Evolutionary conservation across 768 basidiomycete genomes (phyloP), one percentile per base, ranked within the genome.

Genomic region (Mycena vitilis): DNA sequence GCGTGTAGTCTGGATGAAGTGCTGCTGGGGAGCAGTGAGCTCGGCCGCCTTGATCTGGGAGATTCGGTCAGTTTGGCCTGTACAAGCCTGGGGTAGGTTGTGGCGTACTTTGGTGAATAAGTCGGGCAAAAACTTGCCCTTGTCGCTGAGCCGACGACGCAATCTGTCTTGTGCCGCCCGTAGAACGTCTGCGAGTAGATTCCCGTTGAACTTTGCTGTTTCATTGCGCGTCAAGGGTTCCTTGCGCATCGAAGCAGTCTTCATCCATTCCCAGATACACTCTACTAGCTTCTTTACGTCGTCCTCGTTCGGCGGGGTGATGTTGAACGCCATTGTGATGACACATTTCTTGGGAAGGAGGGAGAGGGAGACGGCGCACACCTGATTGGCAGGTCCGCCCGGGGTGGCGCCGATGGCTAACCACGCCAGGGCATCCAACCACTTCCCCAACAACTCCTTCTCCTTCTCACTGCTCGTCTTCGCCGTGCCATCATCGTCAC

Each of bases 231-330:
- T 30, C 30, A 30, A 30, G 30, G 30, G 3, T 59, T 44, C 58
- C 20, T 49, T 51, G 40, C 60, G 58, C 54, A 44, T 51, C 42
- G 49, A 59, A 54, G 65, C 58, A 38, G 54, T 52, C 54, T 66
- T 54, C 65, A 66, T 65, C 65, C 65, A 66, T 22, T 54, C 48
- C 65, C 65, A 66, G 51, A 66, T 60, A 16, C 58, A 60, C 25
- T 60, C 58, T 2, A 66, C 23, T 51, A 66, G 30, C 25, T 60
- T 25, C 7, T 18, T 34, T 52, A 54, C 49, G 36, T 66, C 65
- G 51, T 37, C 64, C 23, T 56, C 15, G 49, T 56, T 42, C 47
- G 40, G 54, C 18, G 51, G 30, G 44, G 20, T 23, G 47, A 54
- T 23, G 38, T 66, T 47, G 20, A 49, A 52, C 38, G 65, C 65